Evolutionary conservation across 1,284 basidiomycete genomes (phyloP).

Genomic region (Sanghuangporus baumii): DNA sequence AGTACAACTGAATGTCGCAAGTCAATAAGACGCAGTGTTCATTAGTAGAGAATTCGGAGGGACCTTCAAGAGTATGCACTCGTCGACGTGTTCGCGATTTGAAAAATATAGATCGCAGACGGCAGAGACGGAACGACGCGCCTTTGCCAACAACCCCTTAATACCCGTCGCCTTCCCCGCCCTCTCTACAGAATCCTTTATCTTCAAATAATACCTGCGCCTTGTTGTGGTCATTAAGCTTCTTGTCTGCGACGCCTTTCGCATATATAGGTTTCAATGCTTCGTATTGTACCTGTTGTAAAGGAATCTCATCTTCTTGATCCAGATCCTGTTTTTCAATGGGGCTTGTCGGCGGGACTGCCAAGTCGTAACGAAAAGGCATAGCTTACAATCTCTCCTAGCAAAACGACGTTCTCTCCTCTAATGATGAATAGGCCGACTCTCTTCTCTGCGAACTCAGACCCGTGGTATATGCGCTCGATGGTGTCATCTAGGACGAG

Average conservation of each 20-base stretch:
- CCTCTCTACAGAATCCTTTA: constrained; percentile 83
- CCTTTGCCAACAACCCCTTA: background rate
- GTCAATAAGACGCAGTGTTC: background rate
- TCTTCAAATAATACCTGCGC: constrained; percentile 72
- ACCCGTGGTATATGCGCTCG: constrained; percentile 81
- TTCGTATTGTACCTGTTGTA: constrained; percentile 71
- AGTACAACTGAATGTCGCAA: background rate
- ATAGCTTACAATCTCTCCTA: constrained; percentile 90
- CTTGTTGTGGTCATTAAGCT: constrained; percentile 64
- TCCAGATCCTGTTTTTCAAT: constrained; percentile 72
- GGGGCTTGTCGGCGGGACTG: constrained; percentile 1
- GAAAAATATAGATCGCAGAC: constrained; percentile 1
- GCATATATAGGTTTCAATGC: constrained; percentile 68
- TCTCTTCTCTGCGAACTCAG: constrained; percentile 78
- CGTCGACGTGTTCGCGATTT: background rate
- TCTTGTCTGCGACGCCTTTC: constrained; percentile 64
- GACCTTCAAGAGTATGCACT: background rate
- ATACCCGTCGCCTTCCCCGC: constrained; percentile 88
- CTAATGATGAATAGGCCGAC: constrained; percentile 91
- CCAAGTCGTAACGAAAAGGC: constrained; percentile 14
- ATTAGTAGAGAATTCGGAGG: background rate
- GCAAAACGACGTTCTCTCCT: constrained; percentile 96
- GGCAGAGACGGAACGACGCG: background rate
- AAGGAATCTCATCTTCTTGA: constrained; percentile 82
- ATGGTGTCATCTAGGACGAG: constrained; percentile 88